Conservation (phyloP, 2,329 filamentous ascomycete species). For the Phaeosphaeriaceae sp. region DNA sequence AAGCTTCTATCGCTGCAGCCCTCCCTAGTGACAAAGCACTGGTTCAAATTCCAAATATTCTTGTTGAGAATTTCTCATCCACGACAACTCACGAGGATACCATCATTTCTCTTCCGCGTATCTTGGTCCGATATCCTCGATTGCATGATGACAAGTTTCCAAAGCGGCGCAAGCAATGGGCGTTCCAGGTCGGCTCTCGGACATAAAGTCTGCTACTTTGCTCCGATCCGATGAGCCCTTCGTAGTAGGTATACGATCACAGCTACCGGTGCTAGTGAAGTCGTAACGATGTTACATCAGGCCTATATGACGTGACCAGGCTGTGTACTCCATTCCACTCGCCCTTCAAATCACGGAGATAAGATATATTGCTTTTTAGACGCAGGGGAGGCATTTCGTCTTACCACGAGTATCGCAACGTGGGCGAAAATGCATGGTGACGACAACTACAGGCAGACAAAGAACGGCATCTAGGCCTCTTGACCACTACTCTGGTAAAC, state of each 20-base stretch:
- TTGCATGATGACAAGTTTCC: too few species aligned
- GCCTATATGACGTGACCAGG: background rate
- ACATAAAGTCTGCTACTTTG: background rate
- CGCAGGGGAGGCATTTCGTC: background rate
- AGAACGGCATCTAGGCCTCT: background rate
- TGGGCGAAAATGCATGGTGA: conserved; percentile 8
- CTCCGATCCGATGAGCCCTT: background rate
- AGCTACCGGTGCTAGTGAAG: conserved; percentile 2
- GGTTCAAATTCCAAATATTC: background rate
- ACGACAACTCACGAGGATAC: background rate
- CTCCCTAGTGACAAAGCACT: conserved; percentile 13
- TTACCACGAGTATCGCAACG: background rate
- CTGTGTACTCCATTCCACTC: background rate
- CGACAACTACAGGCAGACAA: background rate
- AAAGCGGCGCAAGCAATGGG: background rate
- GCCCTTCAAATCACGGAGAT: conserved; percentile 2
- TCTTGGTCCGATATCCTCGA: too few species aligned
- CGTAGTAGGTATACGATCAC: background rate
- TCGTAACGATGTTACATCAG: background rate
- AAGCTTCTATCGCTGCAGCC: conserved; percentile 13
- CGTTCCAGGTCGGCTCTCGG: background rate
- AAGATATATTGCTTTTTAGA: background rate
- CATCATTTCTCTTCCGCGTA: background rate
- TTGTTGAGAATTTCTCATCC: conserved; percentile 4
- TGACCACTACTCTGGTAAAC: background rate